phyloP scores from a whole-genome alignment of 257 asterid species.

The Forsythia suspensa region DNA sequence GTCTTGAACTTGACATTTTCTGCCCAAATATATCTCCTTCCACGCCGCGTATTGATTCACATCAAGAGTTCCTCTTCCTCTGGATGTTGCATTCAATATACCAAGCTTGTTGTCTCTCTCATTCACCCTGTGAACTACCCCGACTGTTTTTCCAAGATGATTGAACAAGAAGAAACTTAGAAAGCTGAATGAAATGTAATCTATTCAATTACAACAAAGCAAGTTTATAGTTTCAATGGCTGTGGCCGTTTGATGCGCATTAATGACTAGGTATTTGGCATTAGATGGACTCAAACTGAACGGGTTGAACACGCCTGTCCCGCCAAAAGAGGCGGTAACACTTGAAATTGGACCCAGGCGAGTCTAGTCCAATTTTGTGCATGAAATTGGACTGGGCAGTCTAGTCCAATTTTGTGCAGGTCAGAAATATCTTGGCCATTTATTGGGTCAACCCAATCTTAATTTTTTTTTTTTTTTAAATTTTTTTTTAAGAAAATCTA shows the following conservation, averaged over 20 bases:
- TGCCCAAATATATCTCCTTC: slow-evolving; percentile 49
- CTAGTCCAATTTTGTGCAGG: too few species aligned
- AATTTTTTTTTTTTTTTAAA: too few species aligned
- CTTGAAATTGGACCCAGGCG: too few species aligned
- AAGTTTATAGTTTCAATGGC: slow-evolving; percentile 14
- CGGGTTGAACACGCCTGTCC: too few species aligned
- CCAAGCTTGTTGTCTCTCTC: slow-evolving; percentile 52
- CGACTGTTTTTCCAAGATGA: neutral
- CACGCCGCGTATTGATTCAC: slow-evolving; percentile 50
- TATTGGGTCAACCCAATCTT: too few species aligned
- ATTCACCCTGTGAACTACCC: slow-evolving; percentile 44
- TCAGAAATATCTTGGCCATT: too few species aligned
- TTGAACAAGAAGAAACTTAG: neutral
- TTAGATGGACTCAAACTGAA: neutral
- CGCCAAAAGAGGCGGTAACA: too few species aligned
- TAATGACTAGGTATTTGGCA: neutral
- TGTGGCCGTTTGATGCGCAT: neutral
- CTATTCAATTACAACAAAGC: too few species aligned
- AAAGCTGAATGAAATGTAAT: neutral
- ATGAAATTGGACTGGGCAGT: too few species aligned
- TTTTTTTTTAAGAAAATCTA: too few species aligned
- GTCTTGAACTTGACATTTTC: slow-evolving; percentile 55
- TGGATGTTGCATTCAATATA: neutral
- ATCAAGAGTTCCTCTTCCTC: slow-evolving; percentile 16
- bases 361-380: too few species aligned